Evolutionary conservation across 768 basidiomycete species (phyloP), one percentile per base, ranked within the genome.

Genomic region (Lentinula sp.): DNA sequence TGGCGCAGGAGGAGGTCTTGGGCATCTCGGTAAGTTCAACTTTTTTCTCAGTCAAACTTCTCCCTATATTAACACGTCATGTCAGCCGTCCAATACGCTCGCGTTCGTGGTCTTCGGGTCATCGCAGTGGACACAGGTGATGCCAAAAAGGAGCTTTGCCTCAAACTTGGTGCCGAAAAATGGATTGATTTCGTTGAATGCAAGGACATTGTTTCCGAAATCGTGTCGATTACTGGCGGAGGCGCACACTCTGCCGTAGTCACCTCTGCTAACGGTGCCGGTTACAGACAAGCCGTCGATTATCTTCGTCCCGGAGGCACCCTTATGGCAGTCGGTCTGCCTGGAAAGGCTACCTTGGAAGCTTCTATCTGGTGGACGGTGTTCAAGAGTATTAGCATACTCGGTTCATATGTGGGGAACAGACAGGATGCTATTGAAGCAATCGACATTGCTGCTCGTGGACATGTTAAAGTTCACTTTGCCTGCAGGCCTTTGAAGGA

Each of bases 371-470:
- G 89, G 77, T 89, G 80, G 75, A 88, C 84, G 1, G 87, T 88
- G 11, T 75, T 78, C 68, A 88, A 88, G 49, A 79, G 78, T 72
- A 81, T 86, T 61, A 81, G 70, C 57, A 84, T 86, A 61, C 67
- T 79, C 52, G 55, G 55, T 11, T 55, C 53, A n/a, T 80, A 79
- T 59, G 76, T 80, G 15, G 85, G 90, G 0, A 93, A 92, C 72
- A 83, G 89, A 39, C 91, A 94, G 71, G 94, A 95, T 68, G 85
- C 92, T 3, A 71, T 81, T 8, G 93, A 96, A 71, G 89, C 94
- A 0, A 74, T 95, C 48, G 81, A 84, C 2, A 86, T 95, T 51
- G 93, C 91, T 1, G 80, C 86, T 0, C 69, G 76, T 37, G 91
- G 90, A 13, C 82, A 83, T 56, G 88, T 93, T 59, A 88, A 84